Evolutionary conservation across 176 grass and related monocot genomes (phyloP).

Genomic region (Areca catechu): DNA sequence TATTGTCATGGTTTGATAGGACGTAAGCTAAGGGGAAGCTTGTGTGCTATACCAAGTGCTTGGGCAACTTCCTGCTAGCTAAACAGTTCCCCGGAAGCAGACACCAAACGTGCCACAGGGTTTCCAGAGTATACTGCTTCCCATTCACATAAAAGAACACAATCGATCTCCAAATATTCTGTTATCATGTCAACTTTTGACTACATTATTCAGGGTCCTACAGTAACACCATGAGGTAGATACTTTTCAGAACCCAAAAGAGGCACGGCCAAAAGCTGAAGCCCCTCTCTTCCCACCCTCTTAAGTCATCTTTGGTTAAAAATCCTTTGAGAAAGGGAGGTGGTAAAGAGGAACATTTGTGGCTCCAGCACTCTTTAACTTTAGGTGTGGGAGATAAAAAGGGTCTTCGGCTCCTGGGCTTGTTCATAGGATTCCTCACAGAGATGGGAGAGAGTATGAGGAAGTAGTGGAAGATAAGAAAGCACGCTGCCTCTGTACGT

Average conservation of each 20-base stretch:
- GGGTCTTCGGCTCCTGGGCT: background rate
- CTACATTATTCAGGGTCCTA: constrained; percentile 5
- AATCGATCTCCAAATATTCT: background rate
- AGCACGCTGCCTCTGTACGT: background rate
- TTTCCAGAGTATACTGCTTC: too few relatives aligned
- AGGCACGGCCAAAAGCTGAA: background rate
- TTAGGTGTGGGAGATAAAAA: background rate
- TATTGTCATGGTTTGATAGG: too few relatives aligned
- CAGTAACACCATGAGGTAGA: background rate
- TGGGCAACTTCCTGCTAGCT: too few relatives aligned
- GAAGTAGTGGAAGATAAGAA: background rate
- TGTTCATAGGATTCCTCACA: constrained; percentile 6
- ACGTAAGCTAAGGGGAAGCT: too few relatives aligned
- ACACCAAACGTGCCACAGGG: too few relatives aligned
- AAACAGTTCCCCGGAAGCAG: too few relatives aligned
- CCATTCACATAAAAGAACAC: background rate
- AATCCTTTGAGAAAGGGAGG: background rate
- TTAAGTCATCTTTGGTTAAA: background rate
- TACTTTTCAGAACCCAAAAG: constrained; percentile 1
- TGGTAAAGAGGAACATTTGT: too few relatives aligned
- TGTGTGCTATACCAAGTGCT: too few relatives aligned
- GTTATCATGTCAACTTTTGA: constrained; percentile 3
- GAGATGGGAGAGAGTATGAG: background rate
- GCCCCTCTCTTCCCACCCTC: background rate
- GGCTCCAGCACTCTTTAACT: too few relatives aligned